phyloP scores from a whole-genome alignment of 805 yeast species.

The Barnettozyma botsteinii region DNA sequence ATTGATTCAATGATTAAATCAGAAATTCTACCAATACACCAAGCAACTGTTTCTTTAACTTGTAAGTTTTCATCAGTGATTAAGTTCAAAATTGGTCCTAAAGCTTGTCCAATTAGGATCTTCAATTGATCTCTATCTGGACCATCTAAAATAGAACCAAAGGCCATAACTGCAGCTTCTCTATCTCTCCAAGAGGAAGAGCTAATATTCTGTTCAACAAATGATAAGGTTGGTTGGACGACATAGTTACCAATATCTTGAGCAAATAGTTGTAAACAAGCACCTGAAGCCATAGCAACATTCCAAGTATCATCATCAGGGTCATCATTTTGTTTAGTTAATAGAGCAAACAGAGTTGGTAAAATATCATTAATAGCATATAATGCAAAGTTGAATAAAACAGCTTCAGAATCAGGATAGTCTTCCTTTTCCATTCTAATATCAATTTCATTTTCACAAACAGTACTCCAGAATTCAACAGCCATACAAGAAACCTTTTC shows the following conservation, averaged over 20 bases:
- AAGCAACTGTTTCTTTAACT: slow-evolving; percentile 94
- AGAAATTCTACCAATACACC: slow-evolving; percentile 97
- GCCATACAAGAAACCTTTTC: slow-evolving; percentile 96
- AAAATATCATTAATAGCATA: slow-evolving; percentile 80
- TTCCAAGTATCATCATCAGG: slow-evolving; percentile 97
- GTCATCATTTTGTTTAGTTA: slow-evolving; percentile 87
- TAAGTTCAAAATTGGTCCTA: slow-evolving; percentile 67
- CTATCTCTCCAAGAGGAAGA: slow-evolving; percentile 72
- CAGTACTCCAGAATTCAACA: slow-evolving; percentile 98
- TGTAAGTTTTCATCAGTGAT: slow-evolving; percentile 73
- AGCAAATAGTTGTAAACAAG: slow-evolving; percentile 91
- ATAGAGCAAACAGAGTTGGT: slow-evolving; percentile 74
- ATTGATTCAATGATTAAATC: slow-evolving; percentile 78
- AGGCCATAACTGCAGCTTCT: slow-evolving; percentile 99
- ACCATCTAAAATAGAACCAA: slow-evolving; percentile 94
- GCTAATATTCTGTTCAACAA: slow-evolving; percentile 70
- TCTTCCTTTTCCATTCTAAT: slow-evolving; percentile 65
- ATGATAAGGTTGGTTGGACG: slow-evolving; percentile 76
- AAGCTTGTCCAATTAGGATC: slow-evolving; percentile 70
- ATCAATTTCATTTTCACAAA: slow-evolving; percentile 95
- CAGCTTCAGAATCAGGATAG: slow-evolving; percentile 43
- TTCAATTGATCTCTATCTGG: slow-evolving; percentile 72
- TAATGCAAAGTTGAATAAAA: slow-evolving; percentile 74
- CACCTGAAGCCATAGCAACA: slow-evolving; percentile 97
- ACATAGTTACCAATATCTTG: slow-evolving; percentile 83